phyloP scores from a whole-genome alignment of 2,329 filamentous ascomycete species.

The Esteya vermicola region DNA sequence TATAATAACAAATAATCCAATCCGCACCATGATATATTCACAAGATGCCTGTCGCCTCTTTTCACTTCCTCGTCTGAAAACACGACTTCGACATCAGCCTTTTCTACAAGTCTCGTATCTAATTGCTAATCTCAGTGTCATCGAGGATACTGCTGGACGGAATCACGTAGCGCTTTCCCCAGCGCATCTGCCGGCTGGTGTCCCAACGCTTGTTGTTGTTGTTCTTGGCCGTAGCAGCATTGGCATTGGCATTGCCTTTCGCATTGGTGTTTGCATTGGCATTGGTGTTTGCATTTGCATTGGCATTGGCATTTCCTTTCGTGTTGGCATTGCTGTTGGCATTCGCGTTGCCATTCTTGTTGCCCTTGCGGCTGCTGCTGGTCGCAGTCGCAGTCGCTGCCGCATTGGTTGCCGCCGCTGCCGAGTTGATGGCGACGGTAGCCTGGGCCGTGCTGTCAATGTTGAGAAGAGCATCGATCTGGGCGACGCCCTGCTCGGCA shows the following conservation, averaged over 20 bases:
- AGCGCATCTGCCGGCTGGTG: background rate
- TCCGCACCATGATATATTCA: too few species aligned
- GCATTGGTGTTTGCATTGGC: background rate
- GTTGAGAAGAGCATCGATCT: constrained; percentile 16
- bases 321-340: constrained; percentile 1
- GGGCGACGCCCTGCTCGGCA: constrained; percentile 17
- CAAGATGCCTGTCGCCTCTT: too few species aligned
- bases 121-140: too few species aligned
- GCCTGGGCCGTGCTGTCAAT: constrained; percentile 9
- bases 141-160: too few species aligned
- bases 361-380: background rate
- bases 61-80: too few species aligned
- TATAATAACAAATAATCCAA: too few species aligned
- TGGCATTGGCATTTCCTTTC: background rate
- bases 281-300: background rate
- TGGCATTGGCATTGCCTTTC: background rate
- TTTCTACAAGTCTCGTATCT: too few species aligned
- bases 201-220: background rate
- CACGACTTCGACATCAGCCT: too few species aligned
- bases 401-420: background rate
- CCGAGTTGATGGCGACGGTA: background rate
- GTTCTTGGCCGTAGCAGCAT: background rate
- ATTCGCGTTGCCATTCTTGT: background rate
- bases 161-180: constrained; percentile 1
- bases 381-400: background rate